Evolutionary conservation across 2,329 filamentous ascomycete genomes (phyloP), one percentile per base, ranked within the genome.

Genomic region (Arthrobotrys iridis): DNA sequence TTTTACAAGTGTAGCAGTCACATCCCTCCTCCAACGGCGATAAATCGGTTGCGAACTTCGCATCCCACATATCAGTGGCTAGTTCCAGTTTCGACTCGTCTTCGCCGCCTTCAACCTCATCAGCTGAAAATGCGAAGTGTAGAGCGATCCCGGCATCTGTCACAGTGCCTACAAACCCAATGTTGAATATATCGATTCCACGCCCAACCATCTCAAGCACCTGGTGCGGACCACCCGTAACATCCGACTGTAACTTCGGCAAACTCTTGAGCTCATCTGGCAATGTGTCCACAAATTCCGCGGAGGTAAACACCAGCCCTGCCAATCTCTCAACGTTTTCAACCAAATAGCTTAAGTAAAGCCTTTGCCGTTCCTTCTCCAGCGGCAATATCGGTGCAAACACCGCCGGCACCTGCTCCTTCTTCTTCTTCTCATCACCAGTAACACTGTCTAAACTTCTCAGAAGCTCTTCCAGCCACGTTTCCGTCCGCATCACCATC

Each of bases 131-230:
- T 1, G 83, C 82, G 80, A 98, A 98, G 18, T 88, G 86, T 18
- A 98, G 84, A 0, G 93, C 93, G 28, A 98, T 89, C 1, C 95
- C 95, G 0, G 91, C 88, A 81, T 99, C 93, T 0, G 93, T 95
- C 3, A 88, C 86, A 33, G 84, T 83, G 60, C 88, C 89, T 62
- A 95, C 83, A 80, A 97, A 95, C 0, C 92, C 90, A 1, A 95
- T 82, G 0, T 90, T 89, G 81, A 95, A 88, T 15, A 97, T 78
- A 80, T 99, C 95, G 58, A 93, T 86, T 3, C 95, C 95, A 0
- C 91, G 85, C 0, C 87, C 84, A 18, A 97, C 83, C 63, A 95
- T 91, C 2, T 88, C 86, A 0, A 99, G 86, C 10, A 97, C 83
- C 22, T 92, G 88, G 50, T 93, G 91, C 0, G 95, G 94, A 1